A percentile compares a stretch with the other conserved stretches of the same genome.
These are phyloP conservation scores for Fusarium ambrosium DNA, from an alignment of 2,329 filamentous ascomycete genomes.

Conservation along the genomic window DNA sequence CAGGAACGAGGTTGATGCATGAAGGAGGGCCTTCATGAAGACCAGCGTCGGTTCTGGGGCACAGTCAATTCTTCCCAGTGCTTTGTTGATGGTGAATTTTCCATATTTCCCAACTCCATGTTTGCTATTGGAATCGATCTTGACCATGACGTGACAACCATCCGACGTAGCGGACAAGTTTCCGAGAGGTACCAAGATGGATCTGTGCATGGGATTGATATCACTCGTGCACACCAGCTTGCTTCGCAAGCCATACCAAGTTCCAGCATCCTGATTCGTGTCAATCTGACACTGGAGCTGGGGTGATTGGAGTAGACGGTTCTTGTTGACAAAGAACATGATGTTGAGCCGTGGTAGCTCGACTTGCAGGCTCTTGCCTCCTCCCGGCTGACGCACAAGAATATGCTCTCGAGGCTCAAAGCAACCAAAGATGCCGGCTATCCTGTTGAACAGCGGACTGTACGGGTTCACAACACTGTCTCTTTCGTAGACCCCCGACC, in stretches of 20 bases:
- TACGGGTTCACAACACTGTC: constrained; percentile 39
- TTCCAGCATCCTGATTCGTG: constrained; percentile 69
- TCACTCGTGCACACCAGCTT: constrained; percentile 70
- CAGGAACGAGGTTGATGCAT: constrained; percentile 70
- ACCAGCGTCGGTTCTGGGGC: constrained; percentile 67
- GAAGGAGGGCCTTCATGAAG: constrained; percentile 69
- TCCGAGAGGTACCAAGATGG: constrained; percentile 67
- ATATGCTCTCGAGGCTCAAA: constrained; percentile 36
- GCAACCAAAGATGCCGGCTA: constrained; percentile 37
- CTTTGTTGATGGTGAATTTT: constrained; percentile 66
- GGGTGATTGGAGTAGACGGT: constrained; percentile 59
- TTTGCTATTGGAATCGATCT: constrained; percentile 48
- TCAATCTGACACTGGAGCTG: constrained; percentile 68
- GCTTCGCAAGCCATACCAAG: constrained; percentile 71
- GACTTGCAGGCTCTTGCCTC: constrained; percentile 53
- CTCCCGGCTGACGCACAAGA: constrained; percentile 38
- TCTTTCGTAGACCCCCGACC: background rate
- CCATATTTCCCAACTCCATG: constrained; percentile 62
- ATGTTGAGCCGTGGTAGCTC: constrained; percentile 68
- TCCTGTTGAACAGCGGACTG: constrained; percentile 40
- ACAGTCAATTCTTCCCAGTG: constrained; percentile 69
- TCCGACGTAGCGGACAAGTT: constrained; percentile 15
- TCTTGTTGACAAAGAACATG: constrained; percentile 63
- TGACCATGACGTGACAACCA: constrained; percentile 42
- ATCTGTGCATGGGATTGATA: constrained; percentile 58